Percentiles rank a stretch among this genome's conserved stretches.
phyloP scores from a whole-genome alignment of 768 basidiomycete species.

The Auriculariales sp. region DNA sequence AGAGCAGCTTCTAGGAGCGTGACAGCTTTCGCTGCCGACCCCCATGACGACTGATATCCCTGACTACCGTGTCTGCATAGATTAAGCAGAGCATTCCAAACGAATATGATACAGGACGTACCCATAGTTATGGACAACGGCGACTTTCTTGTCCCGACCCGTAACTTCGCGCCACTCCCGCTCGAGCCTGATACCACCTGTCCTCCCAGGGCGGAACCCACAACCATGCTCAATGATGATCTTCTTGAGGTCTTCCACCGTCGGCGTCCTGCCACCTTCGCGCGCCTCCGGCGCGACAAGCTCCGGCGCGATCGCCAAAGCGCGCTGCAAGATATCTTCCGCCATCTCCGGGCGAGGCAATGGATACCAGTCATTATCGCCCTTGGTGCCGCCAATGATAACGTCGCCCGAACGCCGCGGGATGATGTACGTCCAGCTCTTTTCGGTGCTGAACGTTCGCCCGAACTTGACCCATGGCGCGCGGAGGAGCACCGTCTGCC shows the following conservation, averaged over 20 bases:
- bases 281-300: constrained; percentile 9
- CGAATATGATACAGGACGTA: neutral
- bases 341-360: constrained; percentile 9
- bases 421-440: constrained; percentile 13
- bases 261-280: constrained; percentile 10
- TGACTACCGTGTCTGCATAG: constrained; percentile 11
- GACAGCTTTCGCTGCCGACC: constrained; percentile 11
- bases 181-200: constrained; percentile 50
- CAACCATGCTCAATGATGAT: constrained; percentile 29
- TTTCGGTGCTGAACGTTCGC: constrained; percentile 6
- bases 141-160: neutral
- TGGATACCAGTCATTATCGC: constrained; percentile 8
- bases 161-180: neutral
- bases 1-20: constrained; percentile 1
- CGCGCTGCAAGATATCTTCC: constrained; percentile 10
- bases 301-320: constrained; percentile 11
- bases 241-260: constrained; percentile 23
- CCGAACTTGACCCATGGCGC: constrained; percentile 13
- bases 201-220: constrained; percentile 53
- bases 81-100: neutral
- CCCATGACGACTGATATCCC: constrained; percentile 14
- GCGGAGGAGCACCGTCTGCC: constrained; percentile 10
- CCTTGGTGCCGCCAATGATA: constrained; percentile 9
- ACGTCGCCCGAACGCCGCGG: constrained; percentile 11
- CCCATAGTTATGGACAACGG: constrained; percentile 15